Evolutionary conservation across 495 filamentous ascomycete genomes (phyloP), one percentile per base, ranked within the genome.

Genomic region (Tuber aestivum): DNA sequence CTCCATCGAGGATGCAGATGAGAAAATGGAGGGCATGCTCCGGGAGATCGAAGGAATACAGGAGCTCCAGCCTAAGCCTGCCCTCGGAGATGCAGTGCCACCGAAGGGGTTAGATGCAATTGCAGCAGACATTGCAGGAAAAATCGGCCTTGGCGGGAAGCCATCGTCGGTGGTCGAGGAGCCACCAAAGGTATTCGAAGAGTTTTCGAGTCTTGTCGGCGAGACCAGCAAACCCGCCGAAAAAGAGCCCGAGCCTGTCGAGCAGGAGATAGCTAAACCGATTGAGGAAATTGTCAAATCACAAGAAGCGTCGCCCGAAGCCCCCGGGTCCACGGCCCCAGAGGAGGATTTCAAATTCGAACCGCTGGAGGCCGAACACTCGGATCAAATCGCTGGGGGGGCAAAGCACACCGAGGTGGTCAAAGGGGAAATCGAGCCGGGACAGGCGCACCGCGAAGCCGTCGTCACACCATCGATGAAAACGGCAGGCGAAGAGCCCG

Each of bases 1-100:
- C 10, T 45, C 72, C 0, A 41, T 56, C 21, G 72, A 71, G 9
- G 61, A 41, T 35, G 40, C 69, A 14, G 72, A 12, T 37, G 70
- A 37, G 9, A 72, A 68, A n/a, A 44, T 56, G 65, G 44, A 69
- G 27, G 20, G 42, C 10, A 77, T 79, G 7, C 16, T 79, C 40
- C 72, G 65, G 27, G 78, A 79, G 41, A 79, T 79, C 7, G 68
- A 23, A 37, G 10, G 32, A 23, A 48, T 45, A 40, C 56, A 12
- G 56, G 14, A 65, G 14, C 9, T 65, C 56, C 27, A 65, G 12
- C 32, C 56, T 65, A 18, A 18, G 10, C 56, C 56, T 2, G 14
- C 14, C 27, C 27, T 20, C 14, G 27, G 35, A 18, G 56, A 65
- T 12, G 4, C 27, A 4, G 14, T 27, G 1, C 56, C 27, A 7